These are phyloP conservation scores for Cordyceps sp. DNA, from an alignment of 2,329 filamentous ascomycete species.

Conservation along the genomic window DNA sequence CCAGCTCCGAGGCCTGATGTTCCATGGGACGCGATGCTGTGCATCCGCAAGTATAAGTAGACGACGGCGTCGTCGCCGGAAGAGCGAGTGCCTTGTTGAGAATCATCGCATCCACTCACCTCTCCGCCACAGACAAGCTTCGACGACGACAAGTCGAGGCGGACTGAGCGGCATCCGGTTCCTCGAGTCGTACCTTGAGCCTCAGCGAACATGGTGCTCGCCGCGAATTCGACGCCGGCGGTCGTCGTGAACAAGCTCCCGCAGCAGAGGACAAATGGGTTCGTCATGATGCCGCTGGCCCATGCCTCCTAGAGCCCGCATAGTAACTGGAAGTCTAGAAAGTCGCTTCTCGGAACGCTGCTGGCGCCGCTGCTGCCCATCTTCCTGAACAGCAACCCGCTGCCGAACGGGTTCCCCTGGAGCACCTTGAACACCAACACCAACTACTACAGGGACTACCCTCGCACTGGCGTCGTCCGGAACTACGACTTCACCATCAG, in stretches of 20 bases:
- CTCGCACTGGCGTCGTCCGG: conserved; percentile 36
- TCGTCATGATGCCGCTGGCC: conserved; percentile 3
- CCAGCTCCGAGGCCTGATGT: no score
- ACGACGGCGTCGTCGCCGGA: no score
- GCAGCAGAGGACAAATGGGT: conserved; percentile 23
- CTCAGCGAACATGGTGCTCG: conserved; percentile 3
- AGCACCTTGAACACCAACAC: conserved; percentile 24
- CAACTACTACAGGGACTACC: conserved; percentile 31
- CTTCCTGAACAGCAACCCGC: conserved; percentile 31
- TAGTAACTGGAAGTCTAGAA: conserved; percentile 7
- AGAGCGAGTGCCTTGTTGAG: no score
- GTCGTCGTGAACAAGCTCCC: conserved; percentile 7
- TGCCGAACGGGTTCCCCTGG: conserved; percentile 35
- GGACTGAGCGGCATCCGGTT: no score
- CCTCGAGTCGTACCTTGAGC: background rate
- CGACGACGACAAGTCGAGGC: no score
- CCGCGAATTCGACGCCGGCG: background rate
- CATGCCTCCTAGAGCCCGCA: no score
- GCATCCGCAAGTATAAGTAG: no score
- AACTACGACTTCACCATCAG: conserved; percentile 37
- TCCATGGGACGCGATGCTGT: no score
- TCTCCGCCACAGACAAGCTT: no score
- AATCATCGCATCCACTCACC: no score
- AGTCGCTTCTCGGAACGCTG: conserved; percentile 23
- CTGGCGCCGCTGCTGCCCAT: conserved; percentile 19